A percentile compares a stretch with the other conserved stretches of the same genome.
These are phyloP conservation scores for Ogataea dorogensis DNA, from an alignment of 805 yeast species.

Conservation along the genomic window DNA sequence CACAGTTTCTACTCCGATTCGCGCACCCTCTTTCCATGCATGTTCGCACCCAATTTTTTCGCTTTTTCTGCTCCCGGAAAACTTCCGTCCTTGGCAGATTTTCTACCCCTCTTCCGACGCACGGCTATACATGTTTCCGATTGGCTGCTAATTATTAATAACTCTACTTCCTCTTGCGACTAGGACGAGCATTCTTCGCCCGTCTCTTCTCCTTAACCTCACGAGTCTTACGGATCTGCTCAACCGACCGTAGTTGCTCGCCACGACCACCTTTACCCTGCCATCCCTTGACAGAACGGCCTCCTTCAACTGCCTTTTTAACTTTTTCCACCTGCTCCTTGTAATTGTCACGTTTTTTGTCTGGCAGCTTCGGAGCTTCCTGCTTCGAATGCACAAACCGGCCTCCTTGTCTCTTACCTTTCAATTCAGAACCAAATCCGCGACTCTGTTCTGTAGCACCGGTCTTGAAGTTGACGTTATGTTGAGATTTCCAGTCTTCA, in stretches of 20 bases:
- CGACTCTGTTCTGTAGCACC: slow-evolving; percentile 52
- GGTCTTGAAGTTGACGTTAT: slow-evolving; percentile 50
- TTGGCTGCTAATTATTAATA: too few species aligned
- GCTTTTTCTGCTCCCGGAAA: too few species aligned
- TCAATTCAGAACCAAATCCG: slow-evolving; percentile 34
- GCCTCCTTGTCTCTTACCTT: slow-evolving; percentile 40
- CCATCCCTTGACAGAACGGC: slow-evolving; percentile 67
- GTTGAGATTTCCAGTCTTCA: slow-evolving; percentile 84
- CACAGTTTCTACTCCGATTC: slow-evolving; percentile 2
- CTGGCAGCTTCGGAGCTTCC: slow-evolving; percentile 89
- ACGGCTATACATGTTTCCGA: too few species aligned
- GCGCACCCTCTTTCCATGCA: too few species aligned
- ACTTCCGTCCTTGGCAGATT: too few species aligned
- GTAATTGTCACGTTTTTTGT: slow-evolving; percentile 84
- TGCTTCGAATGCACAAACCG: slow-evolving; percentile 70
- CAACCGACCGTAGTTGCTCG: slow-evolving; percentile 64
- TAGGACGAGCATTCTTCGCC: slow-evolving; percentile 85
- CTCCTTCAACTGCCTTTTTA: slow-evolving; percentile 73
- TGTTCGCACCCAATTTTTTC: background rate
- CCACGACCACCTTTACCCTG: slow-evolving; percentile 45
- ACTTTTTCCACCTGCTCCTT: slow-evolving; percentile 79
- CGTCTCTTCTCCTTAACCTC: slow-evolving; percentile 63
- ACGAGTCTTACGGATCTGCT: slow-evolving; percentile 78
- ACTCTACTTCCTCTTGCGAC: slow-evolving; percentile 37
- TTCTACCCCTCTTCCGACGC: slow-evolving; percentile 1